phyloP scores from a whole-genome alignment of 805 yeast genomes.

The Candida namnaoensis region DNA sequence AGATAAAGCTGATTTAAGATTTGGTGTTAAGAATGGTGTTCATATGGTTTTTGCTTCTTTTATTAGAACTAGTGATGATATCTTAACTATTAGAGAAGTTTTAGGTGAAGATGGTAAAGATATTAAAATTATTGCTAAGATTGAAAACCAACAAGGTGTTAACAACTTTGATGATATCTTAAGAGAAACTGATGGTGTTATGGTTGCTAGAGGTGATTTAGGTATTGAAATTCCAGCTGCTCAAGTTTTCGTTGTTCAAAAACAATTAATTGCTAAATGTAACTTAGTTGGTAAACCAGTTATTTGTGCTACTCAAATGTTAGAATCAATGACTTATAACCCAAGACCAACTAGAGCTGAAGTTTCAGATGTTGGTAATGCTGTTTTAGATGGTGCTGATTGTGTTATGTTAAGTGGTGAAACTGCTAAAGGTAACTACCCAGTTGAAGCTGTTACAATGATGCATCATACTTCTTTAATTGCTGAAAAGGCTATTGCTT shows the following conservation, averaged over 20 bases:
- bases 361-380: slow-evolving; percentile 98
- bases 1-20: slow-evolving; percentile 84
- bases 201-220: slow-evolving; percentile 99
- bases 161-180: slow-evolving; percentile 98
- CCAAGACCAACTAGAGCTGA: slow-evolving; percentile 99
- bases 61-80: slow-evolving; percentile 91
- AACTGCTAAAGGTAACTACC: slow-evolving; percentile 99
- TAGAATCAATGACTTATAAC: slow-evolving; percentile 98
- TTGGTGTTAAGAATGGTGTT: slow-evolving; percentile 96
- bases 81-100: slow-evolving; percentile 83
- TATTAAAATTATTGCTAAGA: slow-evolving; percentile 94
- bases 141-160: slow-evolving; percentile 99
- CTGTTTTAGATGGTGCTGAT: slow-evolving; percentile 98
- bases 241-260: slow-evolving; percentile 96
- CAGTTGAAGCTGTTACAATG: slow-evolving; percentile 94
- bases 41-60: slow-evolving; percentile 99
- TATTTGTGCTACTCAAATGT: slow-evolving; percentile 99
- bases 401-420: slow-evolving; percentile 99
- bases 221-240: slow-evolving; percentile 99
- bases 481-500: slow-evolving; percentile 95
- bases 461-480: slow-evolving; percentile 96
- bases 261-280: slow-evolving; percentile 98
- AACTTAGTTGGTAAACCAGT: slow-evolving; percentile 99
- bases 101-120: slow-evolving; percentile 96
- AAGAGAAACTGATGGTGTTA: slow-evolving; percentile 94